Evolutionary conservation across 208 protist species (phyloP).

Genomic region (Vickermania spadyakhi): DNA sequence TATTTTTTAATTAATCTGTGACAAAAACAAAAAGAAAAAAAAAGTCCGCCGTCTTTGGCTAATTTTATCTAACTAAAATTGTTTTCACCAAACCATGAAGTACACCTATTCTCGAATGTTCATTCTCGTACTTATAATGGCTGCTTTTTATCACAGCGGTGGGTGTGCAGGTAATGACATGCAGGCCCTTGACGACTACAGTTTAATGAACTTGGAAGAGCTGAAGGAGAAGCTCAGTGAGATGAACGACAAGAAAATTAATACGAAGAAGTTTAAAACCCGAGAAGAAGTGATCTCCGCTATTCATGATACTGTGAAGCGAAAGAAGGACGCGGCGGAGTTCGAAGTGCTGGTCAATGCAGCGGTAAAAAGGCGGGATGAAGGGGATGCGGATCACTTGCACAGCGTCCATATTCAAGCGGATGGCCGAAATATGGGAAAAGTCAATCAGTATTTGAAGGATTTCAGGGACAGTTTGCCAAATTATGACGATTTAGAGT

Average conservation of each 20-base stretch:
- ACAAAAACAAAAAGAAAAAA: too few species aligned
- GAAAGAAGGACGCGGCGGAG: constrained; percentile 9
- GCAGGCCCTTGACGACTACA: too few species aligned
- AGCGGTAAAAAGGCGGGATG: neutral
- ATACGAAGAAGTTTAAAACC: constrained; percentile 13
- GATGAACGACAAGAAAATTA: constrained; percentile 21
- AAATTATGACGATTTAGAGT: neutral
- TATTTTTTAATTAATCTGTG: too few species aligned
- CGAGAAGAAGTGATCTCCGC: constrained; percentile 11
- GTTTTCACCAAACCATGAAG: too few species aligned
- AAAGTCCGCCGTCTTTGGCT: too few species aligned
- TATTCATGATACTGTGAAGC: constrained; percentile 10
- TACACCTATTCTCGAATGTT: too few species aligned
- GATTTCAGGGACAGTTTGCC: neutral
- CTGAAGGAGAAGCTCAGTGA: constrained; percentile 20
- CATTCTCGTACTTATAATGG: too few species aligned
- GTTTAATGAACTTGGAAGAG: constrained; percentile 10
- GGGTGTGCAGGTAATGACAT: too few species aligned
- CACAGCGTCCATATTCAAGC: neutral
- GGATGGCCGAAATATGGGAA: too few species aligned
- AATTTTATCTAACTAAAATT: too few species aligned
- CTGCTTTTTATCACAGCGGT: too few species aligned
- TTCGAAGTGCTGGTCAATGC: constrained; percentile 14
- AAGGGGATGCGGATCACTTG: neutral
- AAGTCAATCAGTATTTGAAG: neutral